These are phyloP conservation scores for Heliocybe sulcata DNA, from an alignment of 1,284 basidiomycete species.

Conservation along the genomic window DNA sequence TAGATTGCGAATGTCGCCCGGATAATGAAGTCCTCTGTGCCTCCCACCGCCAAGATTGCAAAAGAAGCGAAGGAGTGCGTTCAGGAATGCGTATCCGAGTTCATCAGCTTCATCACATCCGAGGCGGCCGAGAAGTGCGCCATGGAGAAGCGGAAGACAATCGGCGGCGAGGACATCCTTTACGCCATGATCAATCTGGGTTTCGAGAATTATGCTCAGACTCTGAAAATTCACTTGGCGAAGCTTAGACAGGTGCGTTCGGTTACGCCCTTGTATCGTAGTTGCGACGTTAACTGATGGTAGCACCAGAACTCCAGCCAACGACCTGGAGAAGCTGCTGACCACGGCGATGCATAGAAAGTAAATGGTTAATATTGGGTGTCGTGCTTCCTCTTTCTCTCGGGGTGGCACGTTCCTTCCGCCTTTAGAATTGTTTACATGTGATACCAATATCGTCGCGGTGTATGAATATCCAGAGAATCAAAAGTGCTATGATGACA, in stretches of 20 bases:
- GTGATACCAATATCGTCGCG: neutral
- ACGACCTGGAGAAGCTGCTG: neutral
- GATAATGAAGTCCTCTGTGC: constrained; percentile 90
- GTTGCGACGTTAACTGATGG: neutral
- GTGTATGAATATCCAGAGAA: neutral
- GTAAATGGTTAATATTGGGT: neutral
- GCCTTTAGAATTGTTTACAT: too few relatives aligned
- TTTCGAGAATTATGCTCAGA: constrained; percentile 93
- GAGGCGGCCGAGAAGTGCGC: constrained; percentile 88
- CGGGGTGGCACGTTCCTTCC: too few relatives aligned
- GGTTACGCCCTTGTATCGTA: neutral
- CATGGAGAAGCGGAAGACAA: constrained; percentile 81
- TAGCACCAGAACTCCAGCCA: neutral
- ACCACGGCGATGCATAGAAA: neutral
- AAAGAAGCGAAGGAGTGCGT: constrained; percentile 97
- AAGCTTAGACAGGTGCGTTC: constrained; percentile 77
- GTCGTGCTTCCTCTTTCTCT: too few relatives aligned
- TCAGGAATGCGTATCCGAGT: constrained; percentile 94
- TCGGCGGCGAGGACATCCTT: constrained; percentile 88
- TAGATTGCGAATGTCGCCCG: constrained; percentile 94
- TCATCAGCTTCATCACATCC: constrained; percentile 91
- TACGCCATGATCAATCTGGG: constrained; percentile 86
- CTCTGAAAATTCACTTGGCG: constrained; percentile 82
- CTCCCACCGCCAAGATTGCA: constrained; percentile 90
- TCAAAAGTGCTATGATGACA: neutral